Evolutionary conservation across 2,329 filamentous ascomycete genomes (phyloP).

Genomic region (Pestalotiopsis sp.): DNA sequence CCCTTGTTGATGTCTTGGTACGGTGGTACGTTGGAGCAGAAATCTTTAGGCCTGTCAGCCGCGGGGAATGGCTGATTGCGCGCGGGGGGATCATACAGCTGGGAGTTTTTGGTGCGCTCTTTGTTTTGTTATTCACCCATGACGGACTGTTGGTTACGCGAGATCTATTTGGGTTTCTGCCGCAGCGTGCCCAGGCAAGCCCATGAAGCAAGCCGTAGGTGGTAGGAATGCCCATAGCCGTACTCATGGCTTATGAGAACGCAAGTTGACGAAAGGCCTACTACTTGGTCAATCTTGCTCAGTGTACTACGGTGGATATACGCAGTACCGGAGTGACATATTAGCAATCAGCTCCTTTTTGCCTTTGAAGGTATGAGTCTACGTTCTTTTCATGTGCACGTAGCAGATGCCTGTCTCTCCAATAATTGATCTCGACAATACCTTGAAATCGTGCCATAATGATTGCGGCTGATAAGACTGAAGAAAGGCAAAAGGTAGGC

Average conservation of each 20-base stretch:
- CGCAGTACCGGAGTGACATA: too few relatives aligned
- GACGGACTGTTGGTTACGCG: neutral
- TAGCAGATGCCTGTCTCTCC: too few relatives aligned
- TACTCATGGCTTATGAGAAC: neutral
- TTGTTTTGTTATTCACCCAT: neutral
- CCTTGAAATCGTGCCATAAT: too few relatives aligned
- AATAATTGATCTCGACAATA: too few relatives aligned
- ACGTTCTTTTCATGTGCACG: too few relatives aligned
- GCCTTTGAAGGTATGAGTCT: too few relatives aligned
- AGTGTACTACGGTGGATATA: too few relatives aligned
- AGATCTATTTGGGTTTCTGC: neutral
- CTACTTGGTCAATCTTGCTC: too few relatives aligned
- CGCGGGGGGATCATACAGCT: neutral
- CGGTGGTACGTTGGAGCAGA: neutral
- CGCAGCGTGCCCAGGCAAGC: neutral
- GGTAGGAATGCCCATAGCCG: neutral
- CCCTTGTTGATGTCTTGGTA: neutral
- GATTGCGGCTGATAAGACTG: neutral
- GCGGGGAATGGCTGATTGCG: neutral
- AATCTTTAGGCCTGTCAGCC: neutral
- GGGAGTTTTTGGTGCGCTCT: neutral
- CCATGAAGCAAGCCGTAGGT: neutral
- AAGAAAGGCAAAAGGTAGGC: neutral
- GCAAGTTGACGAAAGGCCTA: neutral
- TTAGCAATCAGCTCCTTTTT: too few relatives aligned